Percentiles rank a stretch among this genome's conserved stretches.
These are phyloP conservation scores for Schizochytrium sp. DNA, from an alignment of 108 stramenopile species.

Conservation along the genomic window DNA sequence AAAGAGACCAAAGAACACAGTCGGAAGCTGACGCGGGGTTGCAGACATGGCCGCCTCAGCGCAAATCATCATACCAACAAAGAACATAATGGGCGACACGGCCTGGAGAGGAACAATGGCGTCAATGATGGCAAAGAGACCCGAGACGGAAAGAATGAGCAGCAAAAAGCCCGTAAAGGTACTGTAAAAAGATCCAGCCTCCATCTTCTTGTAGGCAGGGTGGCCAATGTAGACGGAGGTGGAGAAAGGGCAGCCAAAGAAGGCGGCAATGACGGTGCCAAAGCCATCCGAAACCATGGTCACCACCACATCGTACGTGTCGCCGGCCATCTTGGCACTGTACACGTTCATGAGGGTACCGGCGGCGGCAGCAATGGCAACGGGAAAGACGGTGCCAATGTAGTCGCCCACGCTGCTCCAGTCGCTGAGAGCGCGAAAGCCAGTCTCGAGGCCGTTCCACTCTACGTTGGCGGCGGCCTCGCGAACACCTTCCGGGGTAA, in stretches of 20 bases:
- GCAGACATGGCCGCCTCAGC: conserved; percentile 37
- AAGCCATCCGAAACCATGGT: conserved; percentile 59
- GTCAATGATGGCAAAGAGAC: conserved; percentile 30
- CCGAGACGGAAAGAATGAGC: conserved; percentile 28
- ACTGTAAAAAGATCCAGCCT: conserved; percentile 51
- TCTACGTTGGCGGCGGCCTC: conserved; percentile 1
- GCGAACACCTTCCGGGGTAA: conserved; percentile 17
- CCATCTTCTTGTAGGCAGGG: conserved; percentile 55
- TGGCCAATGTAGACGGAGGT: conserved; percentile 65
- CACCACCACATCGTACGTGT: conserved; percentile 52
- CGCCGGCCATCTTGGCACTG: conserved; percentile 53
- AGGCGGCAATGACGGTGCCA: conserved; percentile 52
- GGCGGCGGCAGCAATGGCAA: conserved; percentile 39
- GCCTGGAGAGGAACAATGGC: conserved; percentile 20
- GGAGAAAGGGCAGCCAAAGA: conserved; percentile 58
- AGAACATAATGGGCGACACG: conserved; percentile 42
- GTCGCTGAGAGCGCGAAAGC: background rate
- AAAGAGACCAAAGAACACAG: conserved; percentile 49
- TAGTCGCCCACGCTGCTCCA: conserved; percentile 34
- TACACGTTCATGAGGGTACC: conserved; percentile 37
- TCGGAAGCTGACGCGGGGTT: conserved; percentile 35
- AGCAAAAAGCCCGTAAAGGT: conserved; percentile 46
- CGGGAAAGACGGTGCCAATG: conserved; percentile 51
- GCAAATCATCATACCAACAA: conserved; percentile 52
- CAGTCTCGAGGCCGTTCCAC: conserved; percentile 20